Percentiles rank a stretch among this genome's conserved stretches.
Conservation (phyloP, 345 rosid species). For the Noccaea caerulescens region DNA sequence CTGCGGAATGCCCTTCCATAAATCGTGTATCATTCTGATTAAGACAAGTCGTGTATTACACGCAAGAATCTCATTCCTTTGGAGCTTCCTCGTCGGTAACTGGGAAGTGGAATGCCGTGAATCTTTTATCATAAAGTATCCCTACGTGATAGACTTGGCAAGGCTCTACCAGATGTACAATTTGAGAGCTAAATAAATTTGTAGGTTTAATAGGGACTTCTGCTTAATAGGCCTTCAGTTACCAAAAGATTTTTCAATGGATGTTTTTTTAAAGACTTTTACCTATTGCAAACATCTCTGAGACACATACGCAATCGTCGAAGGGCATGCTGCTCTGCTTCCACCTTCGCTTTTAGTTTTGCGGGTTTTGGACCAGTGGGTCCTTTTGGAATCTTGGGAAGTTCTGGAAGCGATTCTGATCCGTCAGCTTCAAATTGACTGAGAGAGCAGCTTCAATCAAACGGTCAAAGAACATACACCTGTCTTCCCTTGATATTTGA, state of each 20-base stretch:
- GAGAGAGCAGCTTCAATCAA: slow-evolving; percentile 93
- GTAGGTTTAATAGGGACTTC: not conserved
- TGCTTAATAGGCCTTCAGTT: not conserved
- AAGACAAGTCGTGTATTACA: too few relatives aligned
- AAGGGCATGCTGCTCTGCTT: slow-evolving; percentile 99
- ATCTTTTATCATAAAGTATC: slow-evolving; percentile 81
- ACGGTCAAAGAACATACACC: slow-evolving; percentile 74
- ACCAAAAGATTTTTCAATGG: slow-evolving; percentile 18
- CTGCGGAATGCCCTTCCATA: too few relatives aligned
- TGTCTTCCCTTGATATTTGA: slow-evolving; percentile 71
- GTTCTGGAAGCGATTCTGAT: slow-evolving; percentile 63
- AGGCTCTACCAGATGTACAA: not conserved
- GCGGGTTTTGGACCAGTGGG: slow-evolving; percentile 89
- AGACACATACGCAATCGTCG: slow-evolving; percentile 98
- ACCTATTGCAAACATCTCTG: slow-evolving; percentile 98
- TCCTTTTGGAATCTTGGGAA: slow-evolving; percentile 80
- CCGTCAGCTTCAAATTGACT: slow-evolving; percentile 58
- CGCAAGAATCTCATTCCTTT: too few relatives aligned
- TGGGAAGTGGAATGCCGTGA: slow-evolving; percentile 90
- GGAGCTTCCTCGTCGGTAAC: slow-evolving; percentile 98
- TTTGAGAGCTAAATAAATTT: not conserved
- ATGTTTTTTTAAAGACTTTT: slow-evolving; percentile 31
- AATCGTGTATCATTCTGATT: too few relatives aligned
- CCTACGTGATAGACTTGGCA: slow-evolving; percentile 15
- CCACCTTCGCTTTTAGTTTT: slow-evolving; percentile 90